Evolutionary conservation across 441 rosid genomes (phyloP).

Genomic region (Viola pubescens): DNA sequence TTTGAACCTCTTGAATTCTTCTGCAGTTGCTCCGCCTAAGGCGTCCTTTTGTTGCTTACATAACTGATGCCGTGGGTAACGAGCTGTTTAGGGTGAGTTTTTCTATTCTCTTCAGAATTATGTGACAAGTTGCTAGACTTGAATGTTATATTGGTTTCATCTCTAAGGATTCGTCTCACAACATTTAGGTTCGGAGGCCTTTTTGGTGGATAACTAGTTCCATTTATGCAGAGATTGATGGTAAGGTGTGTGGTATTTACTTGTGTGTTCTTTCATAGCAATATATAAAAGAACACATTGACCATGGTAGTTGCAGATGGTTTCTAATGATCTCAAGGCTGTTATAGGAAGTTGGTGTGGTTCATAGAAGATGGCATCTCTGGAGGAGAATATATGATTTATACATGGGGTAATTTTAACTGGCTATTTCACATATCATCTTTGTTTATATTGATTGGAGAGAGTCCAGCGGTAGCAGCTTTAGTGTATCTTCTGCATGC

Average conservation of each 20-base stretch:
- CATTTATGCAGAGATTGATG: conserved; percentile 80
- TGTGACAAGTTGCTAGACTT: conserved; percentile 8
- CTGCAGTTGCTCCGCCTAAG: conserved; percentile 73
- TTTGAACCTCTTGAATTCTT: neutral
- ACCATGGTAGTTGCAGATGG: conserved; percentile 8
- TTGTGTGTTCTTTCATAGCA: conserved; percentile 2
- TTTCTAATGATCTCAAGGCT: conserved; percentile 6
- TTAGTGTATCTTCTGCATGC: neutral
- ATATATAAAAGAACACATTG: conserved; percentile 8
- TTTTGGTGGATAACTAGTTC: conserved; percentile 98
- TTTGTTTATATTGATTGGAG: neutral
- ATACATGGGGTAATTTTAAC: conserved; percentile 62
- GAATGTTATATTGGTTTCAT: conserved; percentile 23
- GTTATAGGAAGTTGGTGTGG: conserved; percentile 83
- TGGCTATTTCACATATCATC: too few species aligned
- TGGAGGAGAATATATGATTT: conserved; percentile 96
- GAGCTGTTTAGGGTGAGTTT: conserved; percentile 73
- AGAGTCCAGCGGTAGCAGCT: neutral
- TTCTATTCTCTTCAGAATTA: conserved; percentile 12
- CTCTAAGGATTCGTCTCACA: conserved; percentile 20
- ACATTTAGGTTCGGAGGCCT: conserved; percentile 79
- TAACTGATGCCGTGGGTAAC: conserved; percentile 66
- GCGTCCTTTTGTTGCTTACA: conserved; percentile 83
- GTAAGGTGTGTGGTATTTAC: conserved; percentile 50
- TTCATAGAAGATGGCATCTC: conserved; percentile 93